Evolutionary conservation across 257 asterid genomes (phyloP).

Genomic region (Perilla frutescens): DNA sequence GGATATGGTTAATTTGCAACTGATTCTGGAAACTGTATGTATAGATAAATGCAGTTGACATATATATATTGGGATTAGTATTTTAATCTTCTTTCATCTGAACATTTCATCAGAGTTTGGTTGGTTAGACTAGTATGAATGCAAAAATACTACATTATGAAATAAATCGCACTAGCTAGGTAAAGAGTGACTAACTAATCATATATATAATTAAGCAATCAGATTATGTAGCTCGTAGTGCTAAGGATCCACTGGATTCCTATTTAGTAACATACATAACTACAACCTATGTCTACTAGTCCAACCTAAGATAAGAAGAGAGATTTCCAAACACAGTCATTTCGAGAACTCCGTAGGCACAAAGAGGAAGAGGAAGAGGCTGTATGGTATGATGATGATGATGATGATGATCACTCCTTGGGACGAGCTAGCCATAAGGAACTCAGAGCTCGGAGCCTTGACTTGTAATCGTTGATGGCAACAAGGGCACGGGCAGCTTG

Average conservation of each 20-base stretch:
- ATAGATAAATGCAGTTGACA: slow-evolving; percentile 14
- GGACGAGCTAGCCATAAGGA: slow-evolving; percentile 84
- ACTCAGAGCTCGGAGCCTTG: slow-evolving; percentile 78
- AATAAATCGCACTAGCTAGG: background rate
- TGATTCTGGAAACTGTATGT: slow-evolving; percentile 9
- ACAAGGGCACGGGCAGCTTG: slow-evolving; percentile 90
- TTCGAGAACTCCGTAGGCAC: too few species aligned
- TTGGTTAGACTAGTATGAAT: background rate
- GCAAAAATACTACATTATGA: background rate
- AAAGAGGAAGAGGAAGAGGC: too few species aligned
- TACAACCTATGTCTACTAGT: background rate
- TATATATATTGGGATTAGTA: background rate
- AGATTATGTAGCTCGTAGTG: too few species aligned
- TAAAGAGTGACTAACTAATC: too few species aligned
- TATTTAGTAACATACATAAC: background rate
- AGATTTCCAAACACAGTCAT: background rate
- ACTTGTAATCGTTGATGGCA: slow-evolving; percentile 71
- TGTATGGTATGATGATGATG: too few species aligned
- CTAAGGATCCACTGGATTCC: too few species aligned
- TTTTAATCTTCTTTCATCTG: background rate
- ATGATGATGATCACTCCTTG: slow-evolving; percentile 40
- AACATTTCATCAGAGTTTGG: background rate
- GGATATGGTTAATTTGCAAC: background rate
- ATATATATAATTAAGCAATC: too few species aligned
- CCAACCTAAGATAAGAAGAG: background rate